A percentile compares a stretch with the other conserved stretches of the same genome.
Conservation (phyloP, 106 monocot genomes). For the Dioscorea dumetorum region DNA sequence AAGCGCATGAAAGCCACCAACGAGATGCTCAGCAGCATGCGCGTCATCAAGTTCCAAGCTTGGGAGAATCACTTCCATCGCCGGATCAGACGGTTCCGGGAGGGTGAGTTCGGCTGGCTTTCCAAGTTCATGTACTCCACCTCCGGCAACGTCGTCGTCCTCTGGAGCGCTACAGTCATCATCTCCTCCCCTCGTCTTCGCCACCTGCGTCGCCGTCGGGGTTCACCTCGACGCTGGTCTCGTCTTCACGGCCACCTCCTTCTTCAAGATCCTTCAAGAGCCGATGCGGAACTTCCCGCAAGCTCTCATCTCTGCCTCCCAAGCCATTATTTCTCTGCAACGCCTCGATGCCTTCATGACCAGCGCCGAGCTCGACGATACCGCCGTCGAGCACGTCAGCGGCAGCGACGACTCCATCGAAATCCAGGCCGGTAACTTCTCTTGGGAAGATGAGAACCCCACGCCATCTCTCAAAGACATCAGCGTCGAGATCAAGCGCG, state of each 20-base stretch:
- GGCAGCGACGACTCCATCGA: slow-evolving; percentile 47
- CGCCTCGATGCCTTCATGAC: slow-evolving; percentile 71
- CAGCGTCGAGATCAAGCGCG: slow-evolving; percentile 51
- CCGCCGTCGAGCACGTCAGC: slow-evolving; percentile 42
- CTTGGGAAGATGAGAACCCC: slow-evolving; percentile 1
- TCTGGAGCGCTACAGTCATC: slow-evolving; percentile 79
- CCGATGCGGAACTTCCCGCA: slow-evolving; percentile 91
- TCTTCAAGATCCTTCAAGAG: slow-evolving; percentile 86
- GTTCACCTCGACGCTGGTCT: slow-evolving; percentile 58
- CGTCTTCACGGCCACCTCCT: slow-evolving; percentile 88
- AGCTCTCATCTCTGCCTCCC: slow-evolving; percentile 70
- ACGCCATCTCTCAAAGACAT: slow-evolving; percentile 31
- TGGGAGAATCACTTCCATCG: slow-evolving; percentile 85
- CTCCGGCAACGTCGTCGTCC: slow-evolving; percentile 65
- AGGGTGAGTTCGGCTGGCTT: slow-evolving; percentile 62
- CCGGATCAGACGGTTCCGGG: slow-evolving; percentile 45
- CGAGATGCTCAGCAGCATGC: slow-evolving; percentile 93
- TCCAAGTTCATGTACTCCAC: slow-evolving; percentile 72
- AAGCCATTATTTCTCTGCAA: slow-evolving; percentile 80
- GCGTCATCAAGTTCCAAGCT: slow-evolving; percentile 93
- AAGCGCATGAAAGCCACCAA: slow-evolving; percentile 89
- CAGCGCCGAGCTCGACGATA: slow-evolving; percentile 63
- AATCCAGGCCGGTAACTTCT: slow-evolving; percentile 15
- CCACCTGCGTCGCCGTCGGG: slow-evolving; percentile 45
- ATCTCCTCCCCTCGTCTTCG: slow-evolving; percentile 66